phyloP scores from a whole-genome alignment of 305 asterid genomes.

The Euphrasia arctica region DNA sequence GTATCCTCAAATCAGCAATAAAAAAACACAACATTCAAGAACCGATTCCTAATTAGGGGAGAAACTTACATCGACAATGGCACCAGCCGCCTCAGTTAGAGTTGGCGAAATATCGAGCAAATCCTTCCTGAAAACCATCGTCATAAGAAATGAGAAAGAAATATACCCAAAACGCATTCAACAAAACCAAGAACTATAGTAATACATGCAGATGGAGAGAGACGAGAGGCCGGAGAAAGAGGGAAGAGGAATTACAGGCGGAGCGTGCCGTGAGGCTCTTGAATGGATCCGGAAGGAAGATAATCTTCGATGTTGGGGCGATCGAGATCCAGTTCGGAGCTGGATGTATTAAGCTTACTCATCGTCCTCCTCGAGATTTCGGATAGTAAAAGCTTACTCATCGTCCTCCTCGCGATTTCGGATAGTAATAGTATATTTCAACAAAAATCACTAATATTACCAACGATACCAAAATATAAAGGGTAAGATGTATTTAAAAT shows the following conservation, averaged over 20 bases:
- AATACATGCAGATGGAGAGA: slow-evolving; percentile 17
- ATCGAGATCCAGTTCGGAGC: slow-evolving; percentile 92
- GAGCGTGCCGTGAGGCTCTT: slow-evolving; percentile 74
- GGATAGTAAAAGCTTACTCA: no score
- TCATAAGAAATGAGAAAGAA: not conserved
- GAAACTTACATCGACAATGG: slow-evolving; percentile 76
- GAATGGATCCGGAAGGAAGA: slow-evolving; percentile 86
- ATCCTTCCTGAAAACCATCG: slow-evolving; percentile 55
- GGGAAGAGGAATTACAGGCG: slow-evolving; percentile 54
- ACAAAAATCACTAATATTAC: no score
- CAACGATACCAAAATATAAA: no score
- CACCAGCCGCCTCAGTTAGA: slow-evolving; percentile 96
- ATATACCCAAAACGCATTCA: not conserved
- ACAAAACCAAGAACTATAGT: not conserved
- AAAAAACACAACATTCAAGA: not conserved
- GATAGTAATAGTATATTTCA: no score
- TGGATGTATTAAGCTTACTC: slow-evolving; percentile 52
- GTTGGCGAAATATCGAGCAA: slow-evolving; percentile 95
- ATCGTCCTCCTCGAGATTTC: slow-evolving; percentile 22
- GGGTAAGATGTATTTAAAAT: no score
- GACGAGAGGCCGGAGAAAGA: not conserved
- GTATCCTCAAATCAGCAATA: not conserved
- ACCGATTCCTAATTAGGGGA: not conserved
- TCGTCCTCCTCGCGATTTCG: no score
- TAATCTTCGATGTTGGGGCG: slow-evolving; percentile 93